Evolutionary conservation across 2,329 filamentous ascomycete species (phyloP).

Genomic region (Colletotrichum sojae): DNA sequence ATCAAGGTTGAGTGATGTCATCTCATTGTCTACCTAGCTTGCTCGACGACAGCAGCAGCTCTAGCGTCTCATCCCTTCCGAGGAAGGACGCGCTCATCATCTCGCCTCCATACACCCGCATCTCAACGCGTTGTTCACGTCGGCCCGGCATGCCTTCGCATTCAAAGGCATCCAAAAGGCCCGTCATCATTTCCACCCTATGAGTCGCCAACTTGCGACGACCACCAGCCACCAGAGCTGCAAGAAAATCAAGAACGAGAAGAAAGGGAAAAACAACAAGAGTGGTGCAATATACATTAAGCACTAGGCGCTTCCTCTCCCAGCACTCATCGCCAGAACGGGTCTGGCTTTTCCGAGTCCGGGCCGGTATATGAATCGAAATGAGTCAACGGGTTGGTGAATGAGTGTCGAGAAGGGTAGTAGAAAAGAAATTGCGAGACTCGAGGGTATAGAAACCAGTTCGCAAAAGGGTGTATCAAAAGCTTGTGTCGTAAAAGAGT

Average conservation of each 20-base stretch:
- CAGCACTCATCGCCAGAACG: conserved; percentile 16
- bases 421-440: conserved; percentile 40
- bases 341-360: conserved; percentile 32
- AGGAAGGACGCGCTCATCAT: conserved; percentile 1
- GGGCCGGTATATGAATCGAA: conserved; percentile 45
- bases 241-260: conserved; percentile 31
- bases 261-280: conserved; percentile 20
- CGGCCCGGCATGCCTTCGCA: conserved; percentile 2
- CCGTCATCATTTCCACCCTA: conserved; percentile 13
- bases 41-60: conserved; percentile 29
- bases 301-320: conserved; percentile 38
- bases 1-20: conserved; percentile 3
- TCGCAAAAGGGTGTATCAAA: conserved; percentile 44
- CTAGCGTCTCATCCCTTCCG: conserved; percentile 3
- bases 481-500: conserved; percentile 41
- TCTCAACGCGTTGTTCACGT: not conserved
- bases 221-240: conserved; percentile 38
- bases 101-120: not conserved
- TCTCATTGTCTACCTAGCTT: conserved; percentile 37
- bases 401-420: conserved; percentile 52
- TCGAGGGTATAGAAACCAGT: conserved; percentile 1
- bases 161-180: conserved; percentile 31
- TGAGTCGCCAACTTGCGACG: conserved; percentile 13
- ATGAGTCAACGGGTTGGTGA: conserved; percentile 40
- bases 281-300: conserved; percentile 42